Conservation (phyloP, 1,139 yeast species). For the Eremothecium gossypii region DNA sequence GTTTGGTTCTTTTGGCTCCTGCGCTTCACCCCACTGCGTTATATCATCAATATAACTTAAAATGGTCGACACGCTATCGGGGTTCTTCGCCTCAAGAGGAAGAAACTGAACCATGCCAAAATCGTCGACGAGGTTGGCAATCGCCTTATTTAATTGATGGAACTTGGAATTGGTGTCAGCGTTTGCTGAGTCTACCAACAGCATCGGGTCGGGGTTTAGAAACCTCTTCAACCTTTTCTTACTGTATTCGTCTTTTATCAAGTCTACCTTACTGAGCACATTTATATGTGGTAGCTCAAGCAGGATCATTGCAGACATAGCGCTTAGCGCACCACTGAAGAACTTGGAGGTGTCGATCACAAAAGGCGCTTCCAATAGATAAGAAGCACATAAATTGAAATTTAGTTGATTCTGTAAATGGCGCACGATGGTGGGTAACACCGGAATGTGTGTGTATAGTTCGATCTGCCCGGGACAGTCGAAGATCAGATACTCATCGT, state of each 20-base stretch:
- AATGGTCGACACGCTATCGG: conserved; percentile 73
- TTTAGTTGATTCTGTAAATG: conserved; percentile 73
- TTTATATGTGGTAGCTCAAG: conserved; percentile 92
- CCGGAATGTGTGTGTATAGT: conserved; percentile 89
- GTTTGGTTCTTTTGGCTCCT: conserved; percentile 92
- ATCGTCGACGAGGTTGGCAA: conserved; percentile 87
- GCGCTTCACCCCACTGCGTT: conserved; percentile 95
- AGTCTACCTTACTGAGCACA: conserved; percentile 74
- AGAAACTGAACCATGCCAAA: conserved; percentile 97
- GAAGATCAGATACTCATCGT: conserved; percentile 86
- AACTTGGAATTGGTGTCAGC: conserved; percentile 63
- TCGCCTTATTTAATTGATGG: conserved; percentile 62
- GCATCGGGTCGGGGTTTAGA: conserved; percentile 82
- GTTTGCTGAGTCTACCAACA: conserved; percentile 46
- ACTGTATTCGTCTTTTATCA: conserved; percentile 66
- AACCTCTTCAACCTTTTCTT: conserved; percentile 72
- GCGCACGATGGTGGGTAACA: conserved; percentile 75
- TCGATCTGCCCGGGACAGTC: conserved; percentile 99
- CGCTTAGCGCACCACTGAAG: conserved; percentile 90
- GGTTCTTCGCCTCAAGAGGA: conserved; percentile 77
- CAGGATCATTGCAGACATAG: conserved; percentile 97
- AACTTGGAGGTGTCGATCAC: conserved; percentile 83
- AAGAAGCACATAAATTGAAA: conserved; percentile 86
- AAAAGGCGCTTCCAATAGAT: conserved; percentile 87
- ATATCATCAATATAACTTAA: conserved; percentile 91